These are phyloP conservation scores for Aspergillus spinulosporus DNA, from an alignment of 2,329 filamentous ascomycete genomes.

Conservation along the genomic window DNA sequence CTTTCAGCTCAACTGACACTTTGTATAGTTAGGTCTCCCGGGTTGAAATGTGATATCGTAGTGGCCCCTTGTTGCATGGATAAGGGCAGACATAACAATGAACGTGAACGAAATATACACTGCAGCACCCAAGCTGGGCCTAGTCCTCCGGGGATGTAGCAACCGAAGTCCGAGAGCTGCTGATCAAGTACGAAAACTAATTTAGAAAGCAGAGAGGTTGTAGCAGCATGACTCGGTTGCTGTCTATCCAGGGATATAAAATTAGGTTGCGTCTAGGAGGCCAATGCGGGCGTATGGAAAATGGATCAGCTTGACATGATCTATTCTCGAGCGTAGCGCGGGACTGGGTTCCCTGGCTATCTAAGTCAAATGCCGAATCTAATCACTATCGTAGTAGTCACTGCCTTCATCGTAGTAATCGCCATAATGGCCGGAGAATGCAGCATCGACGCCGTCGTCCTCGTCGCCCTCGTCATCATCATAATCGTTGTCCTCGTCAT, in stretches of 20 bases:
- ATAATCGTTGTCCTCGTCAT: conserved; percentile 34
- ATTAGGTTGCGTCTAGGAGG: neutral
- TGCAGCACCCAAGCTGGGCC: conserved; percentile 6
- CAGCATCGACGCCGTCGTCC: conserved; percentile 37
- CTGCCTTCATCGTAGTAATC: conserved; percentile 35
- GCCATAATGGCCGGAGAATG: conserved; percentile 40
- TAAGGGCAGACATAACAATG: conserved; percentile 6
- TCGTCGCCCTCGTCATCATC: conserved; percentile 38
- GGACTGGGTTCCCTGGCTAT: conserved; percentile 6
- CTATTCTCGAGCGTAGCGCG: conserved; percentile 6
- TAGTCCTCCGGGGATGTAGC: conserved; percentile 3
- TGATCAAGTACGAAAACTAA: conserved; percentile 5
- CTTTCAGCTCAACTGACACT: too few species aligned
- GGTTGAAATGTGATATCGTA: neutral
- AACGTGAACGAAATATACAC: neutral
- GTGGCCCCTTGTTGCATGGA: neutral
- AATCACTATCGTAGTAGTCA: conserved; percentile 26
- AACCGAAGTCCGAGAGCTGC: neutral
- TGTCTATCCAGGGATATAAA: conserved; percentile 9
- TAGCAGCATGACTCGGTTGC: neutral
- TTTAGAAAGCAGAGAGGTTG: neutral
- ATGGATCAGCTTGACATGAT: conserved; percentile 9
- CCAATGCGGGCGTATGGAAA: neutral
- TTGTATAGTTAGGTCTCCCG: neutral
- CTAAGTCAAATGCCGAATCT: conserved; percentile 12